These are phyloP conservation scores for Candida ascalaphidarum DNA, from an alignment of 805 yeast species.

Conservation along the genomic window DNA sequence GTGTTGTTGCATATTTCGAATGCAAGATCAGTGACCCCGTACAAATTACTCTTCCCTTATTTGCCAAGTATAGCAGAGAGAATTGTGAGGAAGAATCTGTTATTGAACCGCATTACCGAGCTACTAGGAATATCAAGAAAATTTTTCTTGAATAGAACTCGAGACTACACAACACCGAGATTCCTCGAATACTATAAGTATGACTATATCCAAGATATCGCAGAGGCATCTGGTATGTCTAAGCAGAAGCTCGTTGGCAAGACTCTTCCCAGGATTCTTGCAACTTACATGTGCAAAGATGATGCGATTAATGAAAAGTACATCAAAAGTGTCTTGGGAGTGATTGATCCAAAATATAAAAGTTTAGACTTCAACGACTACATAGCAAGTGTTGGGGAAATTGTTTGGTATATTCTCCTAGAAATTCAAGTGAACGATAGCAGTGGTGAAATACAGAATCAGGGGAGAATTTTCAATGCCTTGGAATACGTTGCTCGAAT, in stretches of 20 bases:
- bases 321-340: constrained; percentile 44
- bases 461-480: constrained; percentile 31
- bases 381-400: constrained; percentile 28
- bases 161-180: constrained; percentile 68
- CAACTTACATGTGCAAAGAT: constrained; percentile 47
- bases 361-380: constrained; percentile 21
- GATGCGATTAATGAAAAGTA: constrained; percentile 39
- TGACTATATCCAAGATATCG: constrained; percentile 57
- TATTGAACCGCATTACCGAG: constrained; percentile 54
- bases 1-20: constrained; percentile 52
- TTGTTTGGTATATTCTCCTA: constrained; percentile 26
- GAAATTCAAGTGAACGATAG: constrained; percentile 24
- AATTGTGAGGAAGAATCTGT: constrained; percentile 49
- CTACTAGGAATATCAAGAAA: constrained; percentile 54
- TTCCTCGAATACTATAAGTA: constrained; percentile 58
- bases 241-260: constrained; percentile 40
- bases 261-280: constrained; percentile 46
- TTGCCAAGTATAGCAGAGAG: constrained; percentile 63
- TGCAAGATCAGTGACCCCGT: constrained; percentile 54
- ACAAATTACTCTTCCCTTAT: constrained; percentile 73
- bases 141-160: constrained; percentile 61
- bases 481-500: constrained; percentile 30
- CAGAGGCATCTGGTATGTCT: constrained; percentile 38
- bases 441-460: constrained; percentile 18
- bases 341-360: constrained; percentile 42